These are phyloP conservation scores for Byssochlamys sp. DNA, from an alignment of 2,329 filamentous ascomycete species.

Conservation along the genomic window DNA sequence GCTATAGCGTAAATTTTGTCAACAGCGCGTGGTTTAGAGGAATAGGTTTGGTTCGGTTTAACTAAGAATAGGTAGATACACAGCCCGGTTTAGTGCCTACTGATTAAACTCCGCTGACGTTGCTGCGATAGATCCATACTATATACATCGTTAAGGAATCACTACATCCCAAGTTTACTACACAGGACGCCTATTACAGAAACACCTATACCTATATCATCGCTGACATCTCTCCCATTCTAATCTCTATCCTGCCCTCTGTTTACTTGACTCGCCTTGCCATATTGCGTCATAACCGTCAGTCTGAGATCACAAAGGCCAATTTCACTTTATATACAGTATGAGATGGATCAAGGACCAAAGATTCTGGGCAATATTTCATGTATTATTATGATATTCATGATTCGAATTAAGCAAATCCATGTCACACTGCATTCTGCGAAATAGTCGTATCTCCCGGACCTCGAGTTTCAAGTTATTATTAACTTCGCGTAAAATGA, in stretches of 20 bases:
- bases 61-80: too few relatives aligned
- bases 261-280: neutral
- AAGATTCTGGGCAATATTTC: too few relatives aligned
- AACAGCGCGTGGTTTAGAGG: too few relatives aligned
- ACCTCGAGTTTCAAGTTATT: neutral
- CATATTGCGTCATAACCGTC: neutral
- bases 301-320: neutral
- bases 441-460: neutral
- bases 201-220: neutral
- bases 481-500: neutral
- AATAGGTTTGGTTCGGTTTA: too few relatives aligned
- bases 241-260: neutral
- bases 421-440: neutral
- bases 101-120: too few relatives aligned
- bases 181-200: neutral
- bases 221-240: neutral
- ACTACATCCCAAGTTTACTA: too few relatives aligned
- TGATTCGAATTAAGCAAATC: neutral
- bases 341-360: too few relatives aligned
- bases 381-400: neutral
- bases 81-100: too few relatives aligned
- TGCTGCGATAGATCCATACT: too few relatives aligned
- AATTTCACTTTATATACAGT: neutral
- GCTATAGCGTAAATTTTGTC: too few relatives aligned
- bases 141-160: neutral